Evolutionary conservation across 169 alveolate genomes (phyloP), one percentile per base, ranked within the genome.

Genomic region (Babesia sp.): DNA sequence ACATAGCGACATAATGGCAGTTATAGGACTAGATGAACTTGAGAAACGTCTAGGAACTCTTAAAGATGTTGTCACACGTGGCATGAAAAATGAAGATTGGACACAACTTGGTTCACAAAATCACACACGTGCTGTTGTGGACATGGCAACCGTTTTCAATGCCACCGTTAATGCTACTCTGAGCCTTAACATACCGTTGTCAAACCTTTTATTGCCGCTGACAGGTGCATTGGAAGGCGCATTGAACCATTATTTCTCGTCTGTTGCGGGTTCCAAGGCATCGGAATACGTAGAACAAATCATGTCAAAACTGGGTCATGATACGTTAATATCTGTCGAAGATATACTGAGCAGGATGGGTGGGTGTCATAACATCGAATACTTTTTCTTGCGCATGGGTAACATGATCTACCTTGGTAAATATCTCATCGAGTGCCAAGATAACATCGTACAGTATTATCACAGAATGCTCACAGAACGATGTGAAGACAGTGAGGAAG

Each of bases 11-110:
- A 37, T 78, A 6, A 51, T 78, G 66, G 56, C 41, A 18, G n/a
- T 54, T 9, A 60, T 78, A 14, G 64, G 57, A n/a, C 54, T 45
- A 51, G 42, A 48, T 9, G 83, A 39, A 39, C 76, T 78, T 11
- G 82, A 78, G 36, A 45, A 34, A 24, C 59, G 59, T 41, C 48
- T 78, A n/a, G 70, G 26, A 9, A 14, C 75, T 18, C 39, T 78
- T 42, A 54, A 45, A 3, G 82, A 78, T 18, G 37, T 78, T 31
- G 34, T 78, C 9, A 61, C 59, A 8, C 41, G 79, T 2, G 51
- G 69, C n/a, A 68, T 78, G 56, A 61, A 78, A 18, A 12, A 54
- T 24, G 86, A 78, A 39, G 64, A 57, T 26, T 78, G 86, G 86
- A 22, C 11, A 34, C 54, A 51, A 33, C n/a, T 78, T 9, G 68